Evolutionary conservation across 306 rosid species (phyloP).

Genomic region (Prunus kanzakura): DNA sequence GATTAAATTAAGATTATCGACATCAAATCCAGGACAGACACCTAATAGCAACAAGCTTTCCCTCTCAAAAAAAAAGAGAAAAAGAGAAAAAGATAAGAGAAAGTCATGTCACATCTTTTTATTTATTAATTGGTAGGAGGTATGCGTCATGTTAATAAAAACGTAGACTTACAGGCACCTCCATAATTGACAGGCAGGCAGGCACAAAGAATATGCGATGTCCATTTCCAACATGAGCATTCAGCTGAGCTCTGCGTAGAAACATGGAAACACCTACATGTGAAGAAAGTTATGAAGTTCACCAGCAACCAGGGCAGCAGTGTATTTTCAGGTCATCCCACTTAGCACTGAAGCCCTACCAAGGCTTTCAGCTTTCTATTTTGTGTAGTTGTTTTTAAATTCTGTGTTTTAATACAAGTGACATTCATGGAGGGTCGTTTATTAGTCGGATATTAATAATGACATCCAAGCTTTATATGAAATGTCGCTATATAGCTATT

Average conservation of each 20-base stretch:
- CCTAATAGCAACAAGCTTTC: neutral
- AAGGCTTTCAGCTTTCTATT: too few relatives aligned
- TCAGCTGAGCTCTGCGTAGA: neutral
- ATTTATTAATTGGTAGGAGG: constrained; percentile 3
- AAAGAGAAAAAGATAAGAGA: neutral
- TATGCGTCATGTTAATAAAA: constrained; percentile 3
- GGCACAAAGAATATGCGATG: constrained; percentile 7
- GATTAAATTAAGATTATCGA: neutral
- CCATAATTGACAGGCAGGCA: constrained; percentile 7
- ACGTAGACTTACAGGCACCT: constrained; percentile 20
- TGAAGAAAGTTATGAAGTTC: neutral
- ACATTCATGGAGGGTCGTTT: too few relatives aligned
- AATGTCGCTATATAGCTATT: neutral
- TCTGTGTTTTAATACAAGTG: too few relatives aligned
- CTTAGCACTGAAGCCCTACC: neutral
- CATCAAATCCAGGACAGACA: constrained; percentile 7
- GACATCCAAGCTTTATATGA: neutral
- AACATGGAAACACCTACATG: neutral
- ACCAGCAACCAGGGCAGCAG: neutral
- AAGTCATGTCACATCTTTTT: neutral
- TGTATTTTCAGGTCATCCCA: constrained; percentile 11
- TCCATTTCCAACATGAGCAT: neutral
- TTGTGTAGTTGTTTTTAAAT: too few relatives aligned
- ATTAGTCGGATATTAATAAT: neutral
- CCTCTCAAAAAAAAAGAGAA: neutral